Conservation (phyloP, 2,329 filamentous ascomycete genomes). For the Colletotrichum musae region DNA sequence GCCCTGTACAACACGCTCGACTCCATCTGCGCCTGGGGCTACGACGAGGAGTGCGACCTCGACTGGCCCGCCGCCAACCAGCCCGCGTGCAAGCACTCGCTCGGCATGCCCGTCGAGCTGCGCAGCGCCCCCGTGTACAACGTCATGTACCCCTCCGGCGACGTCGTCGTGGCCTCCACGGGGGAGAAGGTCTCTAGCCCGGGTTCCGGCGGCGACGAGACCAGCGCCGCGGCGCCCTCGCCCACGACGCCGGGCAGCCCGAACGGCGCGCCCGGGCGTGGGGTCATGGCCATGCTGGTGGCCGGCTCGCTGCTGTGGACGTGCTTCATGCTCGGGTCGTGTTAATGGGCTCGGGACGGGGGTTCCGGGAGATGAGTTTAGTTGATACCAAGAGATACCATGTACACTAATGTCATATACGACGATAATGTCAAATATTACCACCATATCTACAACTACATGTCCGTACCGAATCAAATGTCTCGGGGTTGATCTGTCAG, state of each 20-base stretch:
- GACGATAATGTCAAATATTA: conserved; percentile 36
- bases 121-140: conserved; percentile 60
- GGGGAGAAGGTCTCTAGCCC: conserved; percentile 31
- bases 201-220: neutral
- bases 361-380: neutral
- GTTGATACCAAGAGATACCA: conserved; percentile 34
- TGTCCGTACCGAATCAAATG: neutral
- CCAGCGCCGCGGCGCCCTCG: conserved; percentile 23
- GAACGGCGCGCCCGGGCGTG: conserved; percentile 16
- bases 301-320: conserved; percentile 30
- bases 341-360: neutral
- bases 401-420: conserved; percentile 15
- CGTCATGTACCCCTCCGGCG: conserved; percentile 61
- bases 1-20: conserved; percentile 67
- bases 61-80: conserved; percentile 61
- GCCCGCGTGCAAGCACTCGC: conserved; percentile 57
- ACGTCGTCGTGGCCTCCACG: conserved; percentile 54
- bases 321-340: conserved; percentile 14
- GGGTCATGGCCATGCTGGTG: conserved; percentile 1
- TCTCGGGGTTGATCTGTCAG: too few relatives aligned
- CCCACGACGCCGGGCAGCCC: conserved; percentile 14
- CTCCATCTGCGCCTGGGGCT: conserved; percentile 60
- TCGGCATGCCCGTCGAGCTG: conserved; percentile 55
- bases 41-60: conserved; percentile 62
- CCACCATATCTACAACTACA: neutral